Base-by-base conservation (phyloP, 1,284 basidiomycete species). In the Leccinum ponderosum region DNA sequence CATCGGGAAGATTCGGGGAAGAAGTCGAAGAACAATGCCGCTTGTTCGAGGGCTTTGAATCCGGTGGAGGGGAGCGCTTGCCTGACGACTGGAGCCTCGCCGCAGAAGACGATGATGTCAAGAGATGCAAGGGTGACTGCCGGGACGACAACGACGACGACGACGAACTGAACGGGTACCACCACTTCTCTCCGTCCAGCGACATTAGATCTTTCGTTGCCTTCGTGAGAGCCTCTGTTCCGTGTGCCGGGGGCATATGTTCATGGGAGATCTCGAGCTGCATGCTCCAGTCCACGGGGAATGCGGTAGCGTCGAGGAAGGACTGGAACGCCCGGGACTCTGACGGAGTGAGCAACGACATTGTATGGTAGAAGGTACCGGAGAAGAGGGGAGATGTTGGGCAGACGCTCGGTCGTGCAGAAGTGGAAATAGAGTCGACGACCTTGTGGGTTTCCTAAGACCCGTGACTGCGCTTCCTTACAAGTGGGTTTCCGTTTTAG, bases 181-280 rank as follows among this genome's bases (percentile, higher is more conserved):
- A 61, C 69, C 65, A 72, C 48, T 63, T 72, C 39, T 73, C 73
- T 2, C 56, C 62, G 47, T 76, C 76, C 1, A 76, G 62, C 2
- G 73, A 68, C 75, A 76, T 76, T 27, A 77, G 73, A 62, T 76
- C 75, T 72, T 88, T 90, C 0, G 89, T 91, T 0, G 89, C 89
- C 70, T 87, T 88, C 53, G 85, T 75, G 61, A 91, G 79, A 9
- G 85, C 84, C 60, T 90, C 83, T 59, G 78, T 84, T 42, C 79
- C 79, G 53, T 69, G 78, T 48, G 77, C 68, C 5, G 75, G 73
- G 1, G 73, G 74, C 65, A 76, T 75, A 37, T 76, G 73, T 20
- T 75, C 75, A 63, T 76, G 75, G 22, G 71, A 66, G 56, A 73
- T 66, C 50, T 76, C 75, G 12, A 75, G 63, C 35, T 78, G 71